Evolutionary conservation across 2,329 filamentous ascomycete species (phyloP), one percentile per base, ranked within the genome.

Genomic region (Pseudogymnoascus sp.): DNA sequence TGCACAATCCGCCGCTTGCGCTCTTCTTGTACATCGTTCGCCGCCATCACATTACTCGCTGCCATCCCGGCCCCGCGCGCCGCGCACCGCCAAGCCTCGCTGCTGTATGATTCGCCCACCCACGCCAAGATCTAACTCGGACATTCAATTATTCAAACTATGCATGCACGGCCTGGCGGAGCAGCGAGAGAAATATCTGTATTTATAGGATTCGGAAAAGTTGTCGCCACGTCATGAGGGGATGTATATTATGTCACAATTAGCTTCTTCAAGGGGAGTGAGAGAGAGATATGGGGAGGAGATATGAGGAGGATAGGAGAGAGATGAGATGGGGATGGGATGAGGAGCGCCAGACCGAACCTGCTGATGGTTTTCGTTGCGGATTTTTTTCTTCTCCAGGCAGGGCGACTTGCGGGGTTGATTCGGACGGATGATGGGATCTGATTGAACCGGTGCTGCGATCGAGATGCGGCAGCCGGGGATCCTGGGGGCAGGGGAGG

Each of bases 141-240:
- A 10, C n/a, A 26, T 6, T 46, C 22, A 53, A 8, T 24, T 28
- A 31, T 10, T 31, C 26, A n/a, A 53, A 53, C 3, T 22, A 41
- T 41, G n/a, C n/a, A 46, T 26, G 41, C 22, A 26, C 12, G 43
- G 14, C 43, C 4, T 11, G 19, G 40, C 5, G 24, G 14, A 53
- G 43, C 24, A 53, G 43, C 24, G 43, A 28, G 43, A 28, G 43
- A 16, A 53, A 33, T 53, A 53, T 53, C 43, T 53, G 43, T 53
- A 53, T 53, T 53, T 28, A 53, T 53, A 53, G 43, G 43, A 53
- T 53, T 53, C 43, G 43, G 43, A 31, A 53, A 53, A 53, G 43
- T 53, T 31, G 24, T 53, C 24, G 24, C 19, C 43, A 16, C 43
- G 43, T 16, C 24, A 53, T 16, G 43, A 53, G 43, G 24, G 43